Conservation (phyloP, 2,329 filamentous ascomycete species). For the Hysterium pulicare region DNA sequence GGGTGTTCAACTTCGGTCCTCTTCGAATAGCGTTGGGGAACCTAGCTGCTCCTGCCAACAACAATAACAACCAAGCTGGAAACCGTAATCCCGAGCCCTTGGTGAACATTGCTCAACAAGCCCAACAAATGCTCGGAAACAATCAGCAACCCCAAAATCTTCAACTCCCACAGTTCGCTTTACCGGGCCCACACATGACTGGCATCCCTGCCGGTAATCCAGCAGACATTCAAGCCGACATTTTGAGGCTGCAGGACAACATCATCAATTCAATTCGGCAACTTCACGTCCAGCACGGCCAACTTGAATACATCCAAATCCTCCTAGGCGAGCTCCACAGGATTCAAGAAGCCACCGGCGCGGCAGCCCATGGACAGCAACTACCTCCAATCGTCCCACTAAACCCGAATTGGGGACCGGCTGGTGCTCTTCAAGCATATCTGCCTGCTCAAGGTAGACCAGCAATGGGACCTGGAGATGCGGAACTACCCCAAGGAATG, state of each 20-base stretch:
- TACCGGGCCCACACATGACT: conserved; percentile 16
- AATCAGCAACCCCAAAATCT: conserved; percentile 1
- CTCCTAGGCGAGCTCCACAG: conserved; percentile 31
- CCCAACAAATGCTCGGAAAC: conserved; percentile 14
- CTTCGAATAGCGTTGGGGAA: conserved; percentile 34
- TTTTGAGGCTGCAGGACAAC: conserved; percentile 35
- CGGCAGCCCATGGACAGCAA: conserved; percentile 23
- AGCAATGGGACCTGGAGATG: conserved; percentile 31
- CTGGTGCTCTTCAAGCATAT: conserved; percentile 29
- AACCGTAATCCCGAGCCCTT: conserved; percentile 11
- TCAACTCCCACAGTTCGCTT: conserved; percentile 8
- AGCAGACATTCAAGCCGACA: conserved; percentile 33
- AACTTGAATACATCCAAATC: conserved; percentile 30
- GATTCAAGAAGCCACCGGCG: conserved; percentile 27
- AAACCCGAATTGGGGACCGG: conserved; percentile 15
- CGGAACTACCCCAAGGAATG: conserved; percentile 32
- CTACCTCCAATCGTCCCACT: conserved; percentile 22
- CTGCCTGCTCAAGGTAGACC: conserved; percentile 23
- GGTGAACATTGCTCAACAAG: conserved; percentile 22
- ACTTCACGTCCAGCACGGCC: conserved; percentile 30
- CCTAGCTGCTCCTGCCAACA: conserved; percentile 14
- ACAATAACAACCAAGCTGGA: conserved; percentile 9
- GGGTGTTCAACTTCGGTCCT: conserved; percentile 36
- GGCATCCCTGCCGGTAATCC: conserved; percentile 26
- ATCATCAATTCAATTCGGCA: conserved; percentile 35